These are phyloP conservation scores for Corniculantispora saksenae DNA, from an alignment of 2,329 filamentous ascomycete species.

Conservation along the genomic window DNA sequence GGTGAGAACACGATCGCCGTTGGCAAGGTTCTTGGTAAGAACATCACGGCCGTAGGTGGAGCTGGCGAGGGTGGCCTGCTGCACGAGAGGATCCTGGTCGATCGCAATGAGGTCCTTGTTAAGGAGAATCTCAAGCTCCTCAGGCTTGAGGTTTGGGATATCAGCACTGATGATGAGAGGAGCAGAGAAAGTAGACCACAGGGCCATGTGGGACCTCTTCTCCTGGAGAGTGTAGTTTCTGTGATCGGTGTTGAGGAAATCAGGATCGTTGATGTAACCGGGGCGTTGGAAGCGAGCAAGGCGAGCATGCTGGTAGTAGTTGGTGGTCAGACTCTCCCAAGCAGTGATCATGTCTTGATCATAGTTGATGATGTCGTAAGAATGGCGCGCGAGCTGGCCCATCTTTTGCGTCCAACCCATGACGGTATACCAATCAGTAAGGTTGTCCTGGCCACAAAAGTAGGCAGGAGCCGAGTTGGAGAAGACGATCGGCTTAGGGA, in stretches of 20 bases:
- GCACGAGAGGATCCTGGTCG: slow-evolving; percentile 43
- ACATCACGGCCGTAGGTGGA: slow-evolving; percentile 46
- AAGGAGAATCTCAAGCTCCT: slow-evolving; percentile 38
- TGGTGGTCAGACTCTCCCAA: slow-evolving; percentile 50
- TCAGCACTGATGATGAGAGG: slow-evolving; percentile 41
- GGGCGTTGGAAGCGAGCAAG: slow-evolving; percentile 41
- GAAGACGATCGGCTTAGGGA: slow-evolving; percentile 42
- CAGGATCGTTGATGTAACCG: slow-evolving; percentile 41
- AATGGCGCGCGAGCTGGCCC: slow-evolving; percentile 47
- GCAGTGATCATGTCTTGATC: slow-evolving; percentile 35
- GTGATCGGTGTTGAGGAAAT: slow-evolving; percentile 40
- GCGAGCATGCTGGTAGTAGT: slow-evolving; percentile 46
- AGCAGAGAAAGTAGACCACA: slow-evolving; percentile 38
- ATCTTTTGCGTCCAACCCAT: slow-evolving; percentile 44
- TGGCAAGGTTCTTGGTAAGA: slow-evolving; percentile 46
- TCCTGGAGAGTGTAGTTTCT: slow-evolving; percentile 35
- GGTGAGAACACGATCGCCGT: slow-evolving; percentile 48
- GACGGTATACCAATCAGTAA: slow-evolving; percentile 46
- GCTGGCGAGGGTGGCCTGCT: slow-evolving; percentile 49
- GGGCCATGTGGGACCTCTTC: slow-evolving; percentile 37
- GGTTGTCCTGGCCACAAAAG: slow-evolving; percentile 37
- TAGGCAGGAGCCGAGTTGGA: slow-evolving; percentile 49
- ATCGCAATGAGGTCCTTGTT: slow-evolving; percentile 44
- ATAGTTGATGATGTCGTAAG: slow-evolving; percentile 43
- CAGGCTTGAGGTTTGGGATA: slow-evolving; percentile 36